Evolutionary conservation across 768 basidiomycete genomes (phyloP).

Genomic region (Termitomyces sp.): DNA sequence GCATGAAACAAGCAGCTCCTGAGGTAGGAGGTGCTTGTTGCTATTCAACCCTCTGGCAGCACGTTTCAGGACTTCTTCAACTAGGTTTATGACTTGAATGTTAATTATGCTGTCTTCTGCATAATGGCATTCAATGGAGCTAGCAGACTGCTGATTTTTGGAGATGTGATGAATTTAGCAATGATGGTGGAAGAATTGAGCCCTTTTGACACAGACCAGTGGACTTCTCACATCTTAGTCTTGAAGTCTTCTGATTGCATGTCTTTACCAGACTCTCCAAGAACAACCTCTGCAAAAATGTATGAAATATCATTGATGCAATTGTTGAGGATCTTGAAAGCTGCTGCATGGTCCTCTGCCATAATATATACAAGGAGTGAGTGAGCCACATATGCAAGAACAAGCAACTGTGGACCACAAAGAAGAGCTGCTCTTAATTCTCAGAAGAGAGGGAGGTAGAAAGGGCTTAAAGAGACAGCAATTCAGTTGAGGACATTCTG

Average conservation of each 20-base stretch:
- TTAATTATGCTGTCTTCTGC: slow-evolving; percentile 78
- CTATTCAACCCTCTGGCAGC: slow-evolving; percentile 82
- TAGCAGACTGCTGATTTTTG: slow-evolving; percentile 71
- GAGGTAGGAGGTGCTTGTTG: slow-evolving; percentile 66
- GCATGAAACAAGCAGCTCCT: slow-evolving; percentile 76
- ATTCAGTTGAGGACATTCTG: slow-evolving; percentile 84
- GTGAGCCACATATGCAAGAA: slow-evolving; percentile 83
- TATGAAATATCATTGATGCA: slow-evolving; percentile 78
- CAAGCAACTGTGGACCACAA: slow-evolving; percentile 94
- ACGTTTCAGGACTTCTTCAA: slow-evolving; percentile 85
- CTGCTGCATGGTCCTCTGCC: slow-evolving; percentile 45
- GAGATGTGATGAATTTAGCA: slow-evolving; percentile 74
- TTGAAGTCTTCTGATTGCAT: slow-evolving; percentile 87
- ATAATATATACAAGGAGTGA: slow-evolving; percentile 81
- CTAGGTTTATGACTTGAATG: slow-evolving; percentile 76
- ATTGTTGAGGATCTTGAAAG: slow-evolving; percentile 65
- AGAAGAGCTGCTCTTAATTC: slow-evolving; percentile 82
- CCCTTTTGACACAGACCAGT: slow-evolving; percentile 73
- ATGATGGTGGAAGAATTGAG: slow-evolving; percentile 83
- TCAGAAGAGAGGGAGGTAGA: slow-evolving; percentile 68
- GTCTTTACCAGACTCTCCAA: slow-evolving; percentile 91
- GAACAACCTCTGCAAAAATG: slow-evolving; percentile 85
- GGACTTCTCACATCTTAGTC: slow-evolving; percentile 92
- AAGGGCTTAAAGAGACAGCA: slow-evolving; percentile 63
- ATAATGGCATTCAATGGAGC: slow-evolving; percentile 79